phyloP scores from a whole-genome alignment of 176 grass and related monocot species.

The Saccharum spontaneum region DNA sequence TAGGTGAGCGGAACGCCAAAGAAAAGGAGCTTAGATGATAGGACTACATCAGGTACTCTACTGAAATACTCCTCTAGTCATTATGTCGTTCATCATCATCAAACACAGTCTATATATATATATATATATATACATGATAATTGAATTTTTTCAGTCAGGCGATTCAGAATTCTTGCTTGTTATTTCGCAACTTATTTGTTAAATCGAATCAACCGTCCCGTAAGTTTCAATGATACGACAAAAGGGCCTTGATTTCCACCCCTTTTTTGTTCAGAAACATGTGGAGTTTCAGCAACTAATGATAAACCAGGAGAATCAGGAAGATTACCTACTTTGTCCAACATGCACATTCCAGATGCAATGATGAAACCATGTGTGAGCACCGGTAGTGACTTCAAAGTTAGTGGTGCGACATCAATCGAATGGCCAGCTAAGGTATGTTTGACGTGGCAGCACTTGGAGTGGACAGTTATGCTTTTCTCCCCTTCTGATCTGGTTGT shows the following conservation, averaged over 20 bases:
- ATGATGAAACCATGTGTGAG: conserved; percentile 39
- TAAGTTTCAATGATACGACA: conserved; percentile 29
- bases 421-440: conserved; percentile 63
- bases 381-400: conserved; percentile 45
- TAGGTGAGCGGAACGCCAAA: conserved; percentile 48
- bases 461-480: not conserved
- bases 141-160: not conserved
- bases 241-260: conserved; percentile 17
- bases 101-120: not conserved
- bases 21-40: conserved; percentile 53
- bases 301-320: conserved; percentile 44
- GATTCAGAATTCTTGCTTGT: not conserved
- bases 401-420: conserved; percentile 34
- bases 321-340: conserved; percentile 32
- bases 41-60: conserved; percentile 46
- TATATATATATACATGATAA: no score
- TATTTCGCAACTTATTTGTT: not conserved
- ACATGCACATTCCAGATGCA: conserved; percentile 35
- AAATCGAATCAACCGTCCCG: not conserved
- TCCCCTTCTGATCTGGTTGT: not conserved
- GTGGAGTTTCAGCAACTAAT: conserved; percentile 33
- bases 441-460: not conserved
- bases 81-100: not conserved
- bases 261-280: conserved; percentile 40
- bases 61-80: not conserved